Percentiles rank a stretch among this genome's conserved stretches.
Conservation (phyloP, 1,284 basidiomycete genomes). For the Ganoderma meredithae region DNA sequence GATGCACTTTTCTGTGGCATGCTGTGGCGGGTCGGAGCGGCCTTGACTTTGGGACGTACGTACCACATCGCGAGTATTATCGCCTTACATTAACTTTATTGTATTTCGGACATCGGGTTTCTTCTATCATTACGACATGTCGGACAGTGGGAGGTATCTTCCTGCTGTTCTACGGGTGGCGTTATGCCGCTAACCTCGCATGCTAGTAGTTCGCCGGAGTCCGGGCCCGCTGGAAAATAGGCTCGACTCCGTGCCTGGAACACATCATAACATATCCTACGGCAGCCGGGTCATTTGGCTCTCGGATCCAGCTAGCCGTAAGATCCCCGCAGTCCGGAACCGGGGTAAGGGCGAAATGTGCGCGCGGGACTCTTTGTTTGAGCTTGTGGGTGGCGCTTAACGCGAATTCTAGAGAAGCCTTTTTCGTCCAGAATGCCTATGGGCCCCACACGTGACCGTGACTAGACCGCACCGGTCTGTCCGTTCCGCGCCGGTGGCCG, state of each 20-base stretch:
- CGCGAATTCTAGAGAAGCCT: conserved; percentile 29
- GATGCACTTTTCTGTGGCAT: background rate
- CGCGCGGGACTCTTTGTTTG: conserved; percentile 24
- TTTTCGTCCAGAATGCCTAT: conserved; percentile 33
- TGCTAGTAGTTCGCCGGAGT: background rate
- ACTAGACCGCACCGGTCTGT: conserved; percentile 7
- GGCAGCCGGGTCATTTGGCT: background rate
- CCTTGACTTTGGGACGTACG: background rate
- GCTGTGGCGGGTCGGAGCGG: conserved; percentile 1
- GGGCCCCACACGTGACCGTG: conserved; percentile 32
- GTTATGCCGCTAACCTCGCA: background rate
- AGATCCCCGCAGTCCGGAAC: background rate
- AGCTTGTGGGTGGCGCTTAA: conserved; percentile 29
- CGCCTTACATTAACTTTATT: conserved; percentile 28
- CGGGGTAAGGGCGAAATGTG: background rate
- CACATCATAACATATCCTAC: background rate
- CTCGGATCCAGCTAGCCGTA: background rate
- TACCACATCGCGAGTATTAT: conserved; percentile 5
- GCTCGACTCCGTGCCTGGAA: conserved; percentile 8
- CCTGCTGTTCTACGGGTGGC: background rate
- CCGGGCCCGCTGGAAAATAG: conserved; percentile 1
- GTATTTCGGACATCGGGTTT: conserved; percentile 9
- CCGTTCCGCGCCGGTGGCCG: conserved; percentile 21
- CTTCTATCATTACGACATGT: background rate
- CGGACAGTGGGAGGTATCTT: background rate